Percentiles rank a stretch among this genome's conserved stretches.
phyloP scores from a whole-genome alignment of 2,329 filamentous ascomycete species.

The Zarea fungicola region DNA sequence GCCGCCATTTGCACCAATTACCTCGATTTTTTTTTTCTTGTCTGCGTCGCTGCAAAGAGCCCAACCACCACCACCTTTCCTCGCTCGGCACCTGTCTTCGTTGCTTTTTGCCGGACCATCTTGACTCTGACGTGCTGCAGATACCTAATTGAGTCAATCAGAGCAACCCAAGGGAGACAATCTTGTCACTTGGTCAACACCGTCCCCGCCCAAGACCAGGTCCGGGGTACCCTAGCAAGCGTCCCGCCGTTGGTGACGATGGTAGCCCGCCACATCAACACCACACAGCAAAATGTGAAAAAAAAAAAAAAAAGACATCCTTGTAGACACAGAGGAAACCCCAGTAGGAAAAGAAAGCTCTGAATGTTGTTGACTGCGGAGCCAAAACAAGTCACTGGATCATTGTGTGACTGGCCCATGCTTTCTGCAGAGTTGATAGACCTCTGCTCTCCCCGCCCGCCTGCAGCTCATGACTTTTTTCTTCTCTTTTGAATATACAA shows the following conservation, averaged over 20 bases:
- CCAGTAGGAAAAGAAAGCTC: not conserved
- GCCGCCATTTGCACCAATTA: constrained; percentile 6
- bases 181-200: constrained; percentile 10
- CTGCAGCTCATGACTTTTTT: constrained; percentile 3
- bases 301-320: not conserved
- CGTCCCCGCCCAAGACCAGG: constrained; percentile 7
- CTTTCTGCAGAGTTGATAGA: constrained; percentile 11
- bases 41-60: not conserved
- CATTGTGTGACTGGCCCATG: constrained; percentile 7
- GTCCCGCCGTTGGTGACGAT: constrained; percentile 6
- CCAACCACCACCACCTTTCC: not conserved
- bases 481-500: constrained; percentile 7
- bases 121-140: not conserved
- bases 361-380: constrained; percentile 8
- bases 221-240: constrained; percentile 5
- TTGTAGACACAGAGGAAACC: constrained; percentile 4
- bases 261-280: not conserved
- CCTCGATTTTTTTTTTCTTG: not conserved
- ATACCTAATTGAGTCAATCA: not conserved
- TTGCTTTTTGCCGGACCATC: not conserved
- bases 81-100: not conserved
- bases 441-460: constrained; percentile 8
- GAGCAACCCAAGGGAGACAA: not conserved
- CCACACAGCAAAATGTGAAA: not conserved
- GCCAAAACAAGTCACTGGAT: constrained; percentile 8